A percentile compares a stretch with the other conserved stretches of the same genome.
phyloP scores from a whole-genome alignment of 2,329 filamentous ascomycete species.

The Colletotrichum gigasporum region DNA sequence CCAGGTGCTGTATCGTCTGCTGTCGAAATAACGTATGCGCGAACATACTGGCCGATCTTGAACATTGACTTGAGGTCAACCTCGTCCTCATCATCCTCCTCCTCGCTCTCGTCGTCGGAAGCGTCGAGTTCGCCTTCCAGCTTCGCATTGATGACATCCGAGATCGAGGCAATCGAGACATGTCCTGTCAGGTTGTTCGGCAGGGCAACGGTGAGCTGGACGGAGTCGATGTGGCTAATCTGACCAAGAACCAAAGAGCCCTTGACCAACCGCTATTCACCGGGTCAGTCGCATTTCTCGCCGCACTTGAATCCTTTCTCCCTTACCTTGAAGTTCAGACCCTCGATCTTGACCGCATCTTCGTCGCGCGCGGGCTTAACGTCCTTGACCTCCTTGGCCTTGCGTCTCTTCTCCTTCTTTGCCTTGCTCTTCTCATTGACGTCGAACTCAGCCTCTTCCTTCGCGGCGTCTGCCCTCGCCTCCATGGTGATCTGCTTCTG shows the following conservation, averaged over 20 bases:
- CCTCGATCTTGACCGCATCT: conserved; percentile 78
- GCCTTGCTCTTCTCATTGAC: conserved; percentile 56
- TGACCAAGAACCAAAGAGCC: conserved; percentile 91
- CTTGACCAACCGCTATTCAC: conserved; percentile 76
- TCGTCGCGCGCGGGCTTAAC: conserved; percentile 61
- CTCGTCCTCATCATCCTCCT: conserved; percentile 59
- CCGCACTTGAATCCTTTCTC: not conserved
- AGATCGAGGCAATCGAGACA: conserved; percentile 92
- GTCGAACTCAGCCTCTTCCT: conserved; percentile 76
- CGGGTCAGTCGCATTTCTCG: conserved; percentile 41
- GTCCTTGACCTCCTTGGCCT: conserved; percentile 57
- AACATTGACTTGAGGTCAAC: conserved; percentile 82
- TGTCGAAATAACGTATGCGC: conserved; percentile 84
- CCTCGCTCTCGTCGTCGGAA: conserved; percentile 63
- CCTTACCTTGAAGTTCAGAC: conserved; percentile 86
- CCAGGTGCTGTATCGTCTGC: conserved; percentile 68
- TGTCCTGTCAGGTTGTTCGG: conserved; percentile 95
- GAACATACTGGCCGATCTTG: conserved; percentile 84
- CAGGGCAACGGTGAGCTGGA: conserved; percentile 82
- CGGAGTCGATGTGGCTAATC: conserved; percentile 80
- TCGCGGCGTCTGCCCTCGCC: conserved; percentile 89
- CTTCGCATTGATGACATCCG: conserved; percentile 77
- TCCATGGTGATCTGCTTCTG: conserved; percentile 96
- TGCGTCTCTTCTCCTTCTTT: conserved; percentile 66
- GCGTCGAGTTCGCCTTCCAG: conserved; percentile 74